phyloP scores from a whole-genome alignment of 2,329 filamentous ascomycete species.

The Grosmannia penicillata region DNA sequence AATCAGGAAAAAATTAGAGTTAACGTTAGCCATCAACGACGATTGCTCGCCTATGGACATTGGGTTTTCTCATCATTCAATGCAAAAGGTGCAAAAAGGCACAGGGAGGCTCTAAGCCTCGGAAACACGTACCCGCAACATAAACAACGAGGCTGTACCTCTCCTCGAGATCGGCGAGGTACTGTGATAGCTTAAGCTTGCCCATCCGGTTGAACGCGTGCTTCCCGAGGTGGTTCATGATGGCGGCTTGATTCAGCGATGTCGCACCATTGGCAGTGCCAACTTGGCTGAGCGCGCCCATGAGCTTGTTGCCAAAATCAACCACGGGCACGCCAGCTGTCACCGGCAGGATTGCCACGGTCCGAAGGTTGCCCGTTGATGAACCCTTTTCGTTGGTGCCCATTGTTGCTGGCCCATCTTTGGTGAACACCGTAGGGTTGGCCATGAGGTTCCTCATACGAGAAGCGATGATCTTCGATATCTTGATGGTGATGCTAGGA shows the following conservation, averaged over 20 bases:
- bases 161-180: conserved; percentile 90
- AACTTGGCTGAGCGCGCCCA: conserved; percentile 79
- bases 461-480: conserved; percentile 94
- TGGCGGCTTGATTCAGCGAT: conserved; percentile 82
- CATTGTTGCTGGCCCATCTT: conserved; percentile 40
- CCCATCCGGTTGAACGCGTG: conserved; percentile 97
- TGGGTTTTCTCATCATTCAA: conserved; percentile 36
- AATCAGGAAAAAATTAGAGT: conserved; percentile 59
- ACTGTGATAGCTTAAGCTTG: conserved; percentile 88
- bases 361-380: conserved; percentile 82
- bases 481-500: conserved; percentile 95
- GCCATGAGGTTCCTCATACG: conserved; percentile 85
- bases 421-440: conserved; percentile 54
- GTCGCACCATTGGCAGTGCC: conserved; percentile 82
- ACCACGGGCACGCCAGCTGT: conserved; percentile 85
- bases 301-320: conserved; percentile 80
- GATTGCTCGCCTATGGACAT: conserved; percentile 32
- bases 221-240: conserved; percentile 85
- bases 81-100: background rate
- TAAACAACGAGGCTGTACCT: conserved; percentile 94
- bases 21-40: conserved; percentile 40
- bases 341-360: conserved; percentile 82
- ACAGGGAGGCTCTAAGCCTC: background rate
- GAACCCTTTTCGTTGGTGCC: conserved; percentile 54
- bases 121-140: conserved; percentile 52